These are phyloP conservation scores for Discostella pseudostelligera DNA, from an alignment of 108 stramenopile species.

Conservation along the genomic window DNA sequence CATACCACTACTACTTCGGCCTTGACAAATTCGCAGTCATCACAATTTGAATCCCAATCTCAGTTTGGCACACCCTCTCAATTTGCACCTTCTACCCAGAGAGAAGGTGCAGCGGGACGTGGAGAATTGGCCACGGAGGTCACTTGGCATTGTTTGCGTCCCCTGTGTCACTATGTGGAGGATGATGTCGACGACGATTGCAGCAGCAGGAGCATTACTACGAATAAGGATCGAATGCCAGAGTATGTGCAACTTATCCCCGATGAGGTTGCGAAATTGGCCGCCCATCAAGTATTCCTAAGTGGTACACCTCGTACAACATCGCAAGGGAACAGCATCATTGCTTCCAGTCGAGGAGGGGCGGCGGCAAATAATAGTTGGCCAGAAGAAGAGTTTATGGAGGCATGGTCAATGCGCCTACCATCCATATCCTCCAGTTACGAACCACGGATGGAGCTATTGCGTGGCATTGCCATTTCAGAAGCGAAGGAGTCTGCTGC, in stretches of 20 bases:
- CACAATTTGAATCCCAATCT: constrained; percentile 11
- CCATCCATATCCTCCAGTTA: constrained; percentile 30
- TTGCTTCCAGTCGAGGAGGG: not conserved
- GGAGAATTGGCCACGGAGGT: constrained; percentile 22
- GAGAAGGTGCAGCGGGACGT: no score
- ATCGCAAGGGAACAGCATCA: constrained; percentile 6
- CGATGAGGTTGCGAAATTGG: constrained; percentile 32
- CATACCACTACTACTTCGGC: no score
- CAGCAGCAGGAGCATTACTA: not conserved
- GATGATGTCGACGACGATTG: not conserved
- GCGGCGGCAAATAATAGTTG: constrained; percentile 1
- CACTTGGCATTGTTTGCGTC: constrained; percentile 44
- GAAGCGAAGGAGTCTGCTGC: not conserved
- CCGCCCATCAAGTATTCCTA: constrained; percentile 38
- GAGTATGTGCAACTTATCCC: constrained; percentile 17
- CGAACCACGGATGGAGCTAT: constrained; percentile 17
- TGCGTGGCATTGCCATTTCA: constrained; percentile 33
- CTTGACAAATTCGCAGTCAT: not conserved
- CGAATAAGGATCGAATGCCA: constrained; percentile 26
- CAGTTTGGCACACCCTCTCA: constrained; percentile 24
- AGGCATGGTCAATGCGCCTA: constrained; percentile 35
- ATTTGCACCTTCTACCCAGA: not conserved
- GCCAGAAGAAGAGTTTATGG: constrained; percentile 36
- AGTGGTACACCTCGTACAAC: constrained; percentile 19
- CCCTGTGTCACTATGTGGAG: constrained; percentile 9